Base-by-base conservation (phyloP, 192 early-diverging fungal genomes). In the Funneliformis geosporum region DNA sequence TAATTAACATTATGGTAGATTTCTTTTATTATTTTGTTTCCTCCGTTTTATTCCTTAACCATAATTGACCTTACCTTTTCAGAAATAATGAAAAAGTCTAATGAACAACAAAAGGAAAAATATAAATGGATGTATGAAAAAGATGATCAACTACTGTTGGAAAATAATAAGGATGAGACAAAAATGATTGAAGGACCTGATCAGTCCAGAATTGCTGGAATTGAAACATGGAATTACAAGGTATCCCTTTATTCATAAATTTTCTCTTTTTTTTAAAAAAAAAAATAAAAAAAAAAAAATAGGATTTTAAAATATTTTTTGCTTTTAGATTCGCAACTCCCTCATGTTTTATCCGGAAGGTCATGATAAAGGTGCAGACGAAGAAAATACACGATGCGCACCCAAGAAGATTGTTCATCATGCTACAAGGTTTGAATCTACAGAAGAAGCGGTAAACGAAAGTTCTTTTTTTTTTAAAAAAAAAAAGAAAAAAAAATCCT, bases 271-370 rank as follows among this genome's bases (percentile, higher is more conserved):
- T 62, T 55, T 55, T 16, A 59, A 33, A 16, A 33, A 27, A 8
- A 65, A 65, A 2, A 65, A 65, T 74, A 33, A 16, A 33, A 27
- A 8, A 65, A 65, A 2, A 65, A 65, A 65, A 44, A 44, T 44
- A 33, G 33, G 33, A 33, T 33, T 33, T 33, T 33, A 4, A 44
- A n/a, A 44, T 44, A 10, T 55, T 6, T 55, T 47, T 55, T 55
- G 40, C 12, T 16, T 46, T 28, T 76, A 89, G 83, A 86, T 90
- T n/a, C 89, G 87, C 60, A 94, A 93, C 72, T 59, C 89, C 0
- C 79, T 95, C n/a, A 94, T 95, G 93, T 94, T 94, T 80, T 82
- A 83, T 70, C 91, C 90, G 0, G 89, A 93, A 39, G 89, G 85
- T 14, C 72, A 83, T 14, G 74, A 88, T 80, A 50, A 79, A 75